These are phyloP conservation scores for Ustilago hordei DNA, from an alignment of 1,284 basidiomycete genomes.

Conservation along the genomic window DNA sequence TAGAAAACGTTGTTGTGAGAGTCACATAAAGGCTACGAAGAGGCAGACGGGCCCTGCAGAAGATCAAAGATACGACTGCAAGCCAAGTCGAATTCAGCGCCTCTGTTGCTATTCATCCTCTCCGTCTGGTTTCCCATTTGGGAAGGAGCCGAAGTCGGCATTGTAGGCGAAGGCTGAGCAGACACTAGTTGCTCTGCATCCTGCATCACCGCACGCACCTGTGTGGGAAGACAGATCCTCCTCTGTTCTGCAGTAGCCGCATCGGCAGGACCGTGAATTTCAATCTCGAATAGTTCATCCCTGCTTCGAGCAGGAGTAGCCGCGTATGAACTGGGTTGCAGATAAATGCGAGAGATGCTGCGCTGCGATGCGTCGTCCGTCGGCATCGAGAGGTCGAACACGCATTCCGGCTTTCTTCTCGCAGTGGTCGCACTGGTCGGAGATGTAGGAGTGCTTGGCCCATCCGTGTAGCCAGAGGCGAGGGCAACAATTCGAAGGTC, in stretches of 20 bases:
- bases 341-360: constrained; percentile 16
- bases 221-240: constrained; percentile 17
- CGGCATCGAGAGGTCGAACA: constrained; percentile 34
- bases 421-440: not conserved
- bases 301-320: constrained; percentile 20
- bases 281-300: constrained; percentile 40
- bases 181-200: constrained; percentile 26
- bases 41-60: not conserved
- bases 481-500: constrained; percentile 48
- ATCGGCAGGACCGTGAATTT: constrained; percentile 23
- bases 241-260: constrained; percentile 7
- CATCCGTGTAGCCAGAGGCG: constrained; percentile 13
- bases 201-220: constrained; percentile 26
- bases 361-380: constrained; percentile 6
- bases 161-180: not conserved
- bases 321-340: constrained; percentile 34
- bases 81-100: not conserved
- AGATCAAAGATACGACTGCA: constrained; percentile 22
- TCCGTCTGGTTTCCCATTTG: not conserved
- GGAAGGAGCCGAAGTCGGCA: constrained; percentile 5
- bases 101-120: not conserved
- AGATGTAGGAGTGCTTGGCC: not conserved
- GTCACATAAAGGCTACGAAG: not conserved
- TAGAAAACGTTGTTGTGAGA: not conserved
- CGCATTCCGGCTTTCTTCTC: constrained; percentile 25